Evolutionary conservation across 306 rosid species (phyloP), one percentile per base, ranked within the genome.

Genomic region (Senna siamea): DNA sequence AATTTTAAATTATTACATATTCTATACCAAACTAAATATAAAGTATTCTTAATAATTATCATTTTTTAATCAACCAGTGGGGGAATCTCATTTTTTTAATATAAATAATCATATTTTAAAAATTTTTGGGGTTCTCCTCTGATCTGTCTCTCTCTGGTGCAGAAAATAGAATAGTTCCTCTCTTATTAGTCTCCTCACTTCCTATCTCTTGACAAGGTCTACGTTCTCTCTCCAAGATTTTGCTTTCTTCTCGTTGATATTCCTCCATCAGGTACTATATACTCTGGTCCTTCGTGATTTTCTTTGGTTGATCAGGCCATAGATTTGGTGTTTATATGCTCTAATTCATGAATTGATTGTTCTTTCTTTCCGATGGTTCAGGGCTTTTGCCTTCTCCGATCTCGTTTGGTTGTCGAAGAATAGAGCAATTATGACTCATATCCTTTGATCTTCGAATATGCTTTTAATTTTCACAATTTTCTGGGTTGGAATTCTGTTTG

Each of bases 341-440:
- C 19, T 1, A 51, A 66, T 63, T 70, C 14, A 18, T 57, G 34
- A 11, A 66, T 28, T 75, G 14, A 22, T 75, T 12, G 14, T 11
- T 54, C 40, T 7, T 20, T 9, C 5, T 69, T 84, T 51, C 51
- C 14, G 15, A 26, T 54, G 0, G 34, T 77, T 26, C 70, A 81
- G 85, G 85, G 83, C 41, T 66, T 66, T 37, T 60, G 15, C 73
- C 81, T 40, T 40, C 78, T 76, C 70, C 73, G 82, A 70, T 72
- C 80, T 75, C 66, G 69, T 79, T 78, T 69, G 65, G 54, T 74
- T 69, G 55, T 76, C 47, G 70, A 69, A 76, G 86, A 70, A 74
- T 69, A 71, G 2, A 56, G 60, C 80, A 50, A 44, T 18, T 69
- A 89, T 90, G 96, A 78, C 89, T 85, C 92, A 90, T 90, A 87